Evolutionary conservation across 176 grass and related monocot genomes (phyloP), one percentile per base, ranked within the genome.

Genomic region (Melocanna baccifera): DNA sequence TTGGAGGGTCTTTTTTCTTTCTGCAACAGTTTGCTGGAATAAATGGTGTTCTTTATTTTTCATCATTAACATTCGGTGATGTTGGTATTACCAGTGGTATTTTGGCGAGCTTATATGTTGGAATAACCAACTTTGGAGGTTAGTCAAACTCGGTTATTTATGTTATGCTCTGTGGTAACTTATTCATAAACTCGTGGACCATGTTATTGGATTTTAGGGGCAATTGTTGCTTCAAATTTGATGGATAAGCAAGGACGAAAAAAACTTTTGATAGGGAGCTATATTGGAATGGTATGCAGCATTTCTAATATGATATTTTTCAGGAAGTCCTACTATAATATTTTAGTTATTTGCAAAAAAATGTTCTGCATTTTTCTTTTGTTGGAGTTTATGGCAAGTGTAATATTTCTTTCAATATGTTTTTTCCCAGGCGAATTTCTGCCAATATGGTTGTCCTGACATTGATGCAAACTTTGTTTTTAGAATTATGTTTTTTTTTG

Each of bases 1-100:
- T 99, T 79, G 91, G 96, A 59, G 93, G 96, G 71, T 79, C 93
- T 69, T 89, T 99, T 81, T 99, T 99, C 89, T 92, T 99, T 86
- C 93, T 99, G 57, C 96, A 99, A 88, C 96, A 99, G 72, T 96
- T 99, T 92, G 89, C 96, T 93, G 96, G 96, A 92, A 96, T 99
- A 90, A 99, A 99, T 94, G 96, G 96, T 51, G 96, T 99, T 88
- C 91, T 99, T 73, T 99, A 99, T 81, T 99, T 99, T 84, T 99
- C 93, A 59, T 99, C 96, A 84, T 91, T 99, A 56, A 99, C 96
- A 89, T 99, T 99, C 75, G 91, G 85, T 87, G 93, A 95, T 92
- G 96, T 96, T 82, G 96, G 96, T 51, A 96, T 99, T 85, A 92
- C 89, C 18, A 94, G 88, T 67, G 66, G 88, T 87, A 88, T 90